Percentiles rank a stretch among this genome's conserved stretches.
Conservation (phyloP, 2,329 filamentous ascomycete genomes). For the Cladosporium sp. region DNA sequence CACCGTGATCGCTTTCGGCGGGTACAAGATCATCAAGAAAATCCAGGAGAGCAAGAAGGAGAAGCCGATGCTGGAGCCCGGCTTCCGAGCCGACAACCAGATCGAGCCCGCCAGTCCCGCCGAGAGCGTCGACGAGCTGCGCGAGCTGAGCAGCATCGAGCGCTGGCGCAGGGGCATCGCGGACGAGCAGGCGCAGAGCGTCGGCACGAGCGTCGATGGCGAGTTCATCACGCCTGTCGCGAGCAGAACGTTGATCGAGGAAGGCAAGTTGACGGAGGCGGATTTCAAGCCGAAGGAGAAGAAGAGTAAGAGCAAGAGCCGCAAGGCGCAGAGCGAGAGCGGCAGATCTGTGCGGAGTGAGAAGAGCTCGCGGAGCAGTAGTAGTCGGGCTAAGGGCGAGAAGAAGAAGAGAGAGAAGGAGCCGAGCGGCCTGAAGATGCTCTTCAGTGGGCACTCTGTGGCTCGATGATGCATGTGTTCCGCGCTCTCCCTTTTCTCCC, state of each 20-base stretch:
- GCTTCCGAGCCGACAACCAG: constrained; percentile 2
- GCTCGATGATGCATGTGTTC: not conserved
- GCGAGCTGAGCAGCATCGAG: constrained; percentile 53
- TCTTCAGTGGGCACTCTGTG: constrained; percentile 31
- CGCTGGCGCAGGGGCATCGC: constrained; percentile 59
- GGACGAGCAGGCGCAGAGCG: constrained; percentile 47
- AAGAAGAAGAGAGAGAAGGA: constrained; percentile 32
- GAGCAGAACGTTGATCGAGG: constrained; percentile 38
- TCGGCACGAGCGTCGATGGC: constrained; percentile 57
- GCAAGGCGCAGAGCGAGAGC: constrained; percentile 8
- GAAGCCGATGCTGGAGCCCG: constrained; percentile 17
- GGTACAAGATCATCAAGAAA: constrained; percentile 94
- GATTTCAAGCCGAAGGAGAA: constrained; percentile 38
- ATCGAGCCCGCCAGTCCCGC: constrained; percentile 13
- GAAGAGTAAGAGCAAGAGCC: constrained; percentile 18
- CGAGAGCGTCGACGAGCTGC: constrained; percentile 49
- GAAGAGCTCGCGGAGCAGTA: constrained; percentile 11
- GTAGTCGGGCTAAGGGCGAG: constrained; percentile 15
- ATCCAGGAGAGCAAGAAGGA: constrained; percentile 49
- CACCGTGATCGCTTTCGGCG: constrained; percentile 92
- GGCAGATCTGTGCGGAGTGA: constrained; percentile 7
- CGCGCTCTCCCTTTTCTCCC: not conserved
- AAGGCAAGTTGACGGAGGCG: constrained; percentile 40
- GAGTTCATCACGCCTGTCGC: constrained; percentile 60
- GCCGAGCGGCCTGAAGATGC: constrained; percentile 35